Evolutionary conservation across 2,329 filamentous ascomycete genomes (phyloP), one percentile per base, ranked within the genome.

Genomic region (Trichoderma koningii): DNA sequence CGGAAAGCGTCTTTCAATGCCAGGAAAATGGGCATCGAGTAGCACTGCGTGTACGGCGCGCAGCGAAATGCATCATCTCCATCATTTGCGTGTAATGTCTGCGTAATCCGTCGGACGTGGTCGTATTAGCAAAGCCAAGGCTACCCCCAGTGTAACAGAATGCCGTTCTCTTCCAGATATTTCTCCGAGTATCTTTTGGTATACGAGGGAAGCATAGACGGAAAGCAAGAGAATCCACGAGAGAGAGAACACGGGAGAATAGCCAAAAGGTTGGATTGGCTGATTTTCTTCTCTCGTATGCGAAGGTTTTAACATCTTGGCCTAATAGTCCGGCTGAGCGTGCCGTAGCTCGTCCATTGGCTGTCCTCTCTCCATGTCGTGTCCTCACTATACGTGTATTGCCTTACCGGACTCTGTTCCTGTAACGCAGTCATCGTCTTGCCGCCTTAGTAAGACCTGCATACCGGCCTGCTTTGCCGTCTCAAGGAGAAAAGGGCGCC

Each of bases 141-240:
- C 56, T 19, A 53, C 44, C 45, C 47, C 52, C 38, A 44, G 52
- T 61, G 45, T 60, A 41, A 55, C 28, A 51, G 9, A 61, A 41
- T 44, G 57, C 34, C 47, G 26, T 52, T 52, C 38, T 21, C 45
- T 38, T 19, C 55, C 42, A 60, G 26, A 12, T 38, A n/a, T 5
- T 5, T 17, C 57, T 47, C 47, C 28, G 52, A 61, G 51, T 52
- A 53, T 34, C 44, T 34, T 45, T 3, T 28, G 47, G 59, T 53
- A 62, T 62, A 62, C 59, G 59, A 62, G 59, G 38, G 17, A 47
- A 15, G 17, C 2, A n/a, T 10, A 34, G 2, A 3, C n/a, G 12
- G 30, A 30, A 38, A 9, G 5, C 14, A 17, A 34, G n/a, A 19
- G 50, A 51, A 19, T 7, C 26, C 5, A 9, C 34, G 10, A 23